A percentile compares a stretch with the other conserved stretches of the same genome.
These are phyloP conservation scores for Sordaria brevicollis DNA, from an alignment of 495 filamentous ascomycete genomes.

Conservation along the genomic window DNA sequence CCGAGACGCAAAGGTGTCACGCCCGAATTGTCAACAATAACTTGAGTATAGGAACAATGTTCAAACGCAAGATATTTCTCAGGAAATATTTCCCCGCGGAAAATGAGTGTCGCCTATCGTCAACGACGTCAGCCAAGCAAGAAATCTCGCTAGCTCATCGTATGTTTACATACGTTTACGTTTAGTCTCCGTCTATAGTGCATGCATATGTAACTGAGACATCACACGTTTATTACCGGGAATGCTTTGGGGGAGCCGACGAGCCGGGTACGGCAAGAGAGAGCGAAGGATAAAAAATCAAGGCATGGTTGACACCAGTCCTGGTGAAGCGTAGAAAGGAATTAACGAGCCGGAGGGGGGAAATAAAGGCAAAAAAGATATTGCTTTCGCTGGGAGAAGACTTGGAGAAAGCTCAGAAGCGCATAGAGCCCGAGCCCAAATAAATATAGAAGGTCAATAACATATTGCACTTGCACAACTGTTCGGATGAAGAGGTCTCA, in stretches of 20 bases:
- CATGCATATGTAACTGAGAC: background rate
- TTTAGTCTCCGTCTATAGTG: background rate
- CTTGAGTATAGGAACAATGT: no score
- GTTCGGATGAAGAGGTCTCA: background rate
- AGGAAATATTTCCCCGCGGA: background rate
- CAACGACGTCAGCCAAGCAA: background rate
- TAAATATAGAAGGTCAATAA: no score
- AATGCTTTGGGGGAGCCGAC: background rate
- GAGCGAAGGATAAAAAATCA: background rate
- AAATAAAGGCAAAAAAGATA: background rate
- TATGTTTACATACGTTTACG: background rate
- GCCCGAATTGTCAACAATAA: no score
- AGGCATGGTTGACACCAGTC: background rate
- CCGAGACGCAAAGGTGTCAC: background rate
- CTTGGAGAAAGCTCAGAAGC: background rate
- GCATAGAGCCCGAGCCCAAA: no score
- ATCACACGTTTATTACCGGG: background rate
- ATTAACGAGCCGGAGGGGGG: no score
- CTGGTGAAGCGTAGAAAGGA: no score
- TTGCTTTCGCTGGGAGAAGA: background rate
- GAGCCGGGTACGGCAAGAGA: background rate
- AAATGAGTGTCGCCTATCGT: background rate
- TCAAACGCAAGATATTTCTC: background rate
- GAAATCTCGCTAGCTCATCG: background rate
- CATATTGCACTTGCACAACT: no score